phyloP scores from a whole-genome alignment of 75 land plant genomes.

The Pinus albicaulis region DNA sequence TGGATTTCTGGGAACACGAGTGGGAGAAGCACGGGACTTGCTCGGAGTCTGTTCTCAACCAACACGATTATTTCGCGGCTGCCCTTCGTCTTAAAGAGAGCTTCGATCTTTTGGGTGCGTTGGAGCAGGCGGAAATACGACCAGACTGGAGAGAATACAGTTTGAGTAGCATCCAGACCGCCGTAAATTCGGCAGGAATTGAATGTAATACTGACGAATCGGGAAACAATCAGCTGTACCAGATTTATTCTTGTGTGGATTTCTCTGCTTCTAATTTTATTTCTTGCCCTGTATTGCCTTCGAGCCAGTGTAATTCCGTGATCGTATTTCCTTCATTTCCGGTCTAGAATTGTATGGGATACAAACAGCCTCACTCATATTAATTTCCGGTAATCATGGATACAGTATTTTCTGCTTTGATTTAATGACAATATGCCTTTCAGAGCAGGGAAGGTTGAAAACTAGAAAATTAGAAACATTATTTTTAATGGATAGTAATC shows the following conservation, averaged over 20 bases:
- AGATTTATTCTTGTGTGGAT: too few relatives aligned
- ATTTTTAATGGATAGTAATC: too few relatives aligned
- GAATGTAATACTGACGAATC: background rate
- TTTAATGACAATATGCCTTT: too few relatives aligned
- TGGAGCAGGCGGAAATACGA: conserved; percentile 34
- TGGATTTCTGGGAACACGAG: conserved; percentile 71
- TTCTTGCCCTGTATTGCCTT: conserved; percentile 61
- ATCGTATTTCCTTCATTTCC: too few relatives aligned
- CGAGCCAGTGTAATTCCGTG: conserved; percentile 10
- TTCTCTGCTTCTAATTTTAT: conserved; percentile 38
- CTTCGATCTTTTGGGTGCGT: conserved; percentile 37
- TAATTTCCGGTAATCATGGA: too few relatives aligned
- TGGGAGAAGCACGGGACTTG: too few relatives aligned
- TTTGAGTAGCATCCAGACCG: conserved; percentile 34
- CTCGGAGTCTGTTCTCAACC: conserved; percentile 45
- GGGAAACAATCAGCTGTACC: conserved; percentile 37
- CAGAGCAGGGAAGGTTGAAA: too few relatives aligned
- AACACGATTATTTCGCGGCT: conserved; percentile 55
- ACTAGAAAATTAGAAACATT: too few relatives aligned
- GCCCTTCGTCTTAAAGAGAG: conserved; percentile 42
- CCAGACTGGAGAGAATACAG: conserved; percentile 42
- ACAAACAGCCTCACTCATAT: too few relatives aligned
- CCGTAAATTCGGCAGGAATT: conserved; percentile 13
- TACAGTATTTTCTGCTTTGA: too few relatives aligned
- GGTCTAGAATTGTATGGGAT: too few relatives aligned